Percentiles rank a stretch among this genome's conserved stretches.
Conservation (phyloP, 495 filamentous ascomycete species). For the Aspergillus incahuasiensis region DNA sequence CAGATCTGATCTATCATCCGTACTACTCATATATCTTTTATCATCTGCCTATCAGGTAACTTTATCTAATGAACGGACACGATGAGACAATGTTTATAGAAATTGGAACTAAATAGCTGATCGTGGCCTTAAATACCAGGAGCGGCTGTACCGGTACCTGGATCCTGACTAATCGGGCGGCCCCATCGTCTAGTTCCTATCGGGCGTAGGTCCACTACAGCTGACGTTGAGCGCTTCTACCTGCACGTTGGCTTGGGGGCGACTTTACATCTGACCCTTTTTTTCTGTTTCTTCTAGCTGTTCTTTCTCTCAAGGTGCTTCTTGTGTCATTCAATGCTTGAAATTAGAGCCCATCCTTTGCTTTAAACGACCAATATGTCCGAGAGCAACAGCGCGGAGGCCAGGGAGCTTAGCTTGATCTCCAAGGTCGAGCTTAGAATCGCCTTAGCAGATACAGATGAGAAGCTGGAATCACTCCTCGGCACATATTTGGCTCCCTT, state of each 20-base stretch:
- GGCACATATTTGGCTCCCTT: slow-evolving; percentile 75
- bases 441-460: slow-evolving; percentile 77
- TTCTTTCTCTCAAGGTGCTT: background rate
- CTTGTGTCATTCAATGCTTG: background rate
- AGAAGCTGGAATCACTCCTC: slow-evolving; percentile 71
- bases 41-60: background rate
- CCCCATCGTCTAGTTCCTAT: background rate
- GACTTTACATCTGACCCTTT: background rate
- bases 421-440: slow-evolving; percentile 89
- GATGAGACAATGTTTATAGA: background rate
- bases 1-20: background rate
- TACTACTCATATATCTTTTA: background rate
- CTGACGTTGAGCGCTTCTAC: slow-evolving; percentile 16
- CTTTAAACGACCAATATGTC: slow-evolving; percentile 29
- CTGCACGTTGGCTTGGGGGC: slow-evolving; percentile 1
- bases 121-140: background rate
- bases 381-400: slow-evolving; percentile 50
- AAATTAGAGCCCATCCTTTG: background rate
- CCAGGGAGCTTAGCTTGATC: slow-evolving; percentile 76
- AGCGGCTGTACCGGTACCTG: background rate
- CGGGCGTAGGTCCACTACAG: slow-evolving; percentile 7
- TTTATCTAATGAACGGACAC: too few species aligned
- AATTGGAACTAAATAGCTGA: too few species aligned
- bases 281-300: background rate
- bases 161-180: slow-evolving; percentile 13